Conservation (phyloP, 306 rosid species). For the Quercus engelmannii region DNA sequence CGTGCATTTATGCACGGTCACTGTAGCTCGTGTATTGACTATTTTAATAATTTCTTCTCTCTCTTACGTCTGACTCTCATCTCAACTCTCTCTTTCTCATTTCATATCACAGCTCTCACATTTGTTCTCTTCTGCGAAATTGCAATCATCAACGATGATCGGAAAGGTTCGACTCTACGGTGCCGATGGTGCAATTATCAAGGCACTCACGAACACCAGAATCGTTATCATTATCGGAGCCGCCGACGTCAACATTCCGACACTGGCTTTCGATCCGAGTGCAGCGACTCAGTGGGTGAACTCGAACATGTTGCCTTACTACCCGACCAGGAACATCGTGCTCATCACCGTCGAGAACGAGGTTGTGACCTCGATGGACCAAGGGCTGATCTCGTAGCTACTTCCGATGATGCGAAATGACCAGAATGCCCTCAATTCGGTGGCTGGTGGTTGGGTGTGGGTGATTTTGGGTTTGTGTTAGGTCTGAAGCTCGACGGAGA, state of each 20-base stretch:
- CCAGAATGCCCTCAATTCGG: conserved; percentile 58
- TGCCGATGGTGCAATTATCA: conserved; percentile 60
- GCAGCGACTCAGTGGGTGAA: conserved; percentile 64
- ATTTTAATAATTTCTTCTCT: no score
- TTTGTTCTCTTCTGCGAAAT: no score
- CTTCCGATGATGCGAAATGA: conserved; percentile 77
- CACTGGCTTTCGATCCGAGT: conserved; percentile 60
- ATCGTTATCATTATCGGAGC: conserved; percentile 55
- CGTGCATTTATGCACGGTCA: no score
- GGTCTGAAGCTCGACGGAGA: no score
- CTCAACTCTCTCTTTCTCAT: no score
- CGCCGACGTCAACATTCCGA: conserved; percentile 57
- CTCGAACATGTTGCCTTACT: conserved; percentile 63
- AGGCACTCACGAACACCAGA: conserved; percentile 61
- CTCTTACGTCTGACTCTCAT: no score
- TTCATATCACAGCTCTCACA: no score
- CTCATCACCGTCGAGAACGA: conserved; percentile 87
- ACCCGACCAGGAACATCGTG: conserved; percentile 60
- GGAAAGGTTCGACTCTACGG: conserved; percentile 63
- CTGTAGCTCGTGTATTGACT: no score
- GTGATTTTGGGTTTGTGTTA: no score
- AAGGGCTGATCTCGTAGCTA: conserved; percentile 48
- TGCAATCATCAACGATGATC: conserved; percentile 45
- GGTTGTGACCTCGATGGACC: conserved; percentile 55
- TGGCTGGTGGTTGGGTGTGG: neutral